A percentile compares a stretch with the other conserved stretches of the same genome.
phyloP scores from a whole-genome alignment of 768 basidiomycete species.

The Cystofilobasidium ferigula region DNA sequence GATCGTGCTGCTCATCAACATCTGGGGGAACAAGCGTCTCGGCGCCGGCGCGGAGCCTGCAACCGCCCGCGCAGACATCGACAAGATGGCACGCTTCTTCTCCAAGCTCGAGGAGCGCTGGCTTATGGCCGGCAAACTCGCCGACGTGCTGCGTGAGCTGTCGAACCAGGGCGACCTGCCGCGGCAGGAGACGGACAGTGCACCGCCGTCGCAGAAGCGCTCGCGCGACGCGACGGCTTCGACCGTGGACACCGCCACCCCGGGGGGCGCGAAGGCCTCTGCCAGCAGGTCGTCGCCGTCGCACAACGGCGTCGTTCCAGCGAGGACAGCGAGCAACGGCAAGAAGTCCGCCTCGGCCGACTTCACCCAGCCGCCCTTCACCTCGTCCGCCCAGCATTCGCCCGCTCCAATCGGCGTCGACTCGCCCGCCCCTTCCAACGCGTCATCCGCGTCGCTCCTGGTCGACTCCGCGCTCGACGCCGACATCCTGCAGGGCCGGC shows the following conservation, averaged over 20 bases:
- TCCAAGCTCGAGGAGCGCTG: neutral
- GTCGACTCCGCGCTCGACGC: neutral
- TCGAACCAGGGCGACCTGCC: slow-evolving; percentile 1
- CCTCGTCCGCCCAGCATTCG: neutral
- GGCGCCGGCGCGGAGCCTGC: slow-evolving; percentile 32
- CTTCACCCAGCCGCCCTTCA: neutral
- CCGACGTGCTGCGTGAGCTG: neutral
- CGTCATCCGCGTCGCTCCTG: neutral
- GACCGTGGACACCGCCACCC: neutral
- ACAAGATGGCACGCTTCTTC: neutral
- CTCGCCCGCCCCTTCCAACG: neutral
- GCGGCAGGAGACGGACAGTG: neutral
- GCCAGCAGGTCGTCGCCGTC: neutral
- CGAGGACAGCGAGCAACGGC: neutral
- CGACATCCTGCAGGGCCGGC: neutral
- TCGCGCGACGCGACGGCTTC: neutral
- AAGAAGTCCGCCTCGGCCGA: neutral
- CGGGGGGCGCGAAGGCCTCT: neutral
- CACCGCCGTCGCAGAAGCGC: neutral
- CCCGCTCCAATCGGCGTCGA: neutral
- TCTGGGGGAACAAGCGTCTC: slow-evolving; percentile 52
- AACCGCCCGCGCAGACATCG: slow-evolving; percentile 4
- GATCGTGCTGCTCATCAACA: slow-evolving; percentile 54
- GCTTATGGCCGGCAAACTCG: neutral
- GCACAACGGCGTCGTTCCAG: neutral